Conservation (phyloP, 1,139 yeast genomes). For the Geotrichum macrosporum region DNA sequence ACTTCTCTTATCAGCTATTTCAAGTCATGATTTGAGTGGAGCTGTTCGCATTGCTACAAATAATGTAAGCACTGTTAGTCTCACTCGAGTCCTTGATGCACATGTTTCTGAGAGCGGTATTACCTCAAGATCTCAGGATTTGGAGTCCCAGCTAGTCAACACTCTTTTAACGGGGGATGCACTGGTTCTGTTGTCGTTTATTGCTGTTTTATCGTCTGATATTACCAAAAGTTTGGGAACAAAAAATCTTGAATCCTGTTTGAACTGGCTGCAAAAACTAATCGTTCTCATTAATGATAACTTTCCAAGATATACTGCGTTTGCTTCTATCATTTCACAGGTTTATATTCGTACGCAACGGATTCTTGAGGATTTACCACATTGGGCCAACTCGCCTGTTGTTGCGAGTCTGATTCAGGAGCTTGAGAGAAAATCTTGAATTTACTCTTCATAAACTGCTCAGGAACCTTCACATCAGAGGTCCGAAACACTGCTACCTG, state of each 20-base stretch:
- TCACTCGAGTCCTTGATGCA: slow-evolving; percentile 15
- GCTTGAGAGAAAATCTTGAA: slow-evolving; percentile 7
- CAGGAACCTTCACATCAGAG: too few relatives aligned
- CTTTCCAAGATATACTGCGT: slow-evolving; percentile 11
- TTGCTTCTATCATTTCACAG: slow-evolving; percentile 10
- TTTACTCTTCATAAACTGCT: background rate
- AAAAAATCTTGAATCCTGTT: slow-evolving; percentile 4
- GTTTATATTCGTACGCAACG: slow-evolving; percentile 10
- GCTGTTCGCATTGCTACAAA: slow-evolving; percentile 19
- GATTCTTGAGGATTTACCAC: slow-evolving; percentile 8
- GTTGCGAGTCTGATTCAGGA: slow-evolving; percentile 8
- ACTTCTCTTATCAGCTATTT: slow-evolving; percentile 12
- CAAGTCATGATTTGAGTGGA: slow-evolving; percentile 13
- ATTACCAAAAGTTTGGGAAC: slow-evolving; percentile 10
- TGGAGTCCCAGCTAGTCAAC: slow-evolving; percentile 9
- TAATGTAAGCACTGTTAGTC: slow-evolving; percentile 12
- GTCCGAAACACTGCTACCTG: too few relatives aligned
- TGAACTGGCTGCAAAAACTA: slow-evolving; percentile 18
- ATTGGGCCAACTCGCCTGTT: background rate
- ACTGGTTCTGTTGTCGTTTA: slow-evolving; percentile 16
- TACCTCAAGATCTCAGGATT: background rate
- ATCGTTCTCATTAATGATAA: slow-evolving; percentile 18
- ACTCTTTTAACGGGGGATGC: slow-evolving; percentile 15
- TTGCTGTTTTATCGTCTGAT: slow-evolving; percentile 20
- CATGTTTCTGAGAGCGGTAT: slow-evolving; percentile 10